Conservation (phyloP, 2,329 filamentous ascomycete genomes). For the Paraconiothyrium sp. region DNA sequence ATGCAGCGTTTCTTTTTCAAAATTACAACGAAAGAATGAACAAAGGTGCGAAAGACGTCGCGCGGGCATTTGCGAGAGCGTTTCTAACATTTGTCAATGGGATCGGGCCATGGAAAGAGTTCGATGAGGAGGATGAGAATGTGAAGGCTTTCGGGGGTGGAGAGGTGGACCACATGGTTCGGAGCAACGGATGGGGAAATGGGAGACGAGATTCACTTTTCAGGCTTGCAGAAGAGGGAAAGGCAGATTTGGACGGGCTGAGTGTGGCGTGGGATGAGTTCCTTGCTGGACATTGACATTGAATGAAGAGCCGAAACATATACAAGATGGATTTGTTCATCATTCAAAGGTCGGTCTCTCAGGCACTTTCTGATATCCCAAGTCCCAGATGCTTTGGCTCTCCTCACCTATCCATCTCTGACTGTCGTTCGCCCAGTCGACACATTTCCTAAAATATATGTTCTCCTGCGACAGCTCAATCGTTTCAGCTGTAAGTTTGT, state of each 20-base stretch:
- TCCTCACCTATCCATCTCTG: conserved; percentile 50
- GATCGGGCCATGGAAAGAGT: conserved; percentile 20
- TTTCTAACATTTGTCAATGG: conserved; percentile 37
- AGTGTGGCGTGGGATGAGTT: conserved; percentile 34
- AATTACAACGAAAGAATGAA: conserved; percentile 32
- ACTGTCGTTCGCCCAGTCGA: conserved; percentile 53
- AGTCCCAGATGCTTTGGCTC: conserved; percentile 44
- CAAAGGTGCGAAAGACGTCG: conserved; percentile 15
- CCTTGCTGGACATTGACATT: conserved; percentile 22
- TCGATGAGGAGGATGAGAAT: conserved; percentile 11
- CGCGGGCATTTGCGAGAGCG: conserved; percentile 22
- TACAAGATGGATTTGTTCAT: neutral
- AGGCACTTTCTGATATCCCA: conserved; percentile 38
- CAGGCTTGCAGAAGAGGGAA: conserved; percentile 22
- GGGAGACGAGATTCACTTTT: conserved; percentile 23
- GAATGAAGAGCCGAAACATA: neutral
- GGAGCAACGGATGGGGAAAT: conserved; percentile 9
- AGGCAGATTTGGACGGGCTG: conserved; percentile 31
- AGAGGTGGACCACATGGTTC: conserved; percentile 8
- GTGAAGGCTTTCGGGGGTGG: conserved; percentile 20
- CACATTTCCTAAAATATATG: conserved; percentile 51
- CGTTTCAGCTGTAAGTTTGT: conserved; percentile 49
- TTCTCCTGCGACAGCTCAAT: conserved; percentile 55
- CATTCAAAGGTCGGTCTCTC: conserved; percentile 31
- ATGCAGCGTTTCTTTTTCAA: conserved; percentile 40